Evolutionary conservation across 768 basidiomycete genomes (phyloP), one percentile per base, ranked within the genome.

Genomic region (Austroboletus eburneus): DNA sequence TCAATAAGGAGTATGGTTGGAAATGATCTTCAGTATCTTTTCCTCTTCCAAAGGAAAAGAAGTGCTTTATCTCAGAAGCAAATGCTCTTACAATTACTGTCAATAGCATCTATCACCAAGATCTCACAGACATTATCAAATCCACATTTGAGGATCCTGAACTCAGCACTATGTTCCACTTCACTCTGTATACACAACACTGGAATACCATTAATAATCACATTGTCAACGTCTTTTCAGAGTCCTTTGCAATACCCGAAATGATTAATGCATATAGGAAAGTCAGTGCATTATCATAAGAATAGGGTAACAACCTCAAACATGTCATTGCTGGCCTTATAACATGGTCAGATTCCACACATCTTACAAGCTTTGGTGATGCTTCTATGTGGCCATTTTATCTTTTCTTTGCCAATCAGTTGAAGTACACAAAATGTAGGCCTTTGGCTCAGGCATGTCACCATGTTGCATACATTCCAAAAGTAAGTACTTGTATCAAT

Each of bases 111-210:
- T n/a, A n/a, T n/a, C n/a, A n/a, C n/a, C n/a, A n/a, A n/a, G n/a
- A n/a, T n/a, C 33, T 24, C n/a, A 1, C 40, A 6, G 13, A 23
- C 18, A 46, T 50, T 3, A 16, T 17, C 0, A 41, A 39, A 27
- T 27, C 25, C 1, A 13, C 33, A 16, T 51, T 47, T 3, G 5
- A 47, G 25, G 39, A 46, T n/a, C n/a, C n/a, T n/a, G n/a, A n/a
- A n/a, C n/a, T n/a, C 14, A 23, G 17, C 1, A 13, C 29, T 2
- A n/a, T n/a, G n/a, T n/a, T 2, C 23, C 0, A 23, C 17, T 10
- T 34, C 42, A 1, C 13, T 62, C 25, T 61, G 66, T 34, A 54
- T 51, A 45, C n/a, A n/a, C n/a, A n/a, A n/a, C n/a, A n/a, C n/a
- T n/a, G n/a, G n/a, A n/a, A n/a, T n/a, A n/a, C n/a, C 54, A 0